Evolutionary conservation across 371 early-diverging fungal genomes (phyloP), one percentile per base, ranked within the genome.

Genomic region (Thermomucor indicae-seudaticae): DNA sequence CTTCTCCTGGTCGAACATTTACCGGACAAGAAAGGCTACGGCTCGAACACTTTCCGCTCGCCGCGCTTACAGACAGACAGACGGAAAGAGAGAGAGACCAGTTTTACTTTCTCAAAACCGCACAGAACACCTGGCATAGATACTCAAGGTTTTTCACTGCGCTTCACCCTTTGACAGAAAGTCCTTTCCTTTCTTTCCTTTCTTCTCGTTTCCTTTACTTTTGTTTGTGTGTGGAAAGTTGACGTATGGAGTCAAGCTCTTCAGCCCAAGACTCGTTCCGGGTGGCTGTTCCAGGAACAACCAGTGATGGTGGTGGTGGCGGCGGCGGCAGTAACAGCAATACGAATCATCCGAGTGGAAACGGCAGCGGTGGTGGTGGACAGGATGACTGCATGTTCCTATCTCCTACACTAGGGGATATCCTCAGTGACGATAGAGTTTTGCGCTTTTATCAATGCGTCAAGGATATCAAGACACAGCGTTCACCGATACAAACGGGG

Each of bases 371-470:
- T 20, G 29, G 38, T 17, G 29, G 19, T 22, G 38, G 2, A 24
- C 62, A 57, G 42, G 65, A 64, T 19, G 75, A 75, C 11, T 71
- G 72, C 37, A 58, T 61, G 23, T 49, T 69, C 48, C 46, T 75
- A 8, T 64, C 72, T 1, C 75, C 75, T 8, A 69, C 70, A 7
- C 48, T 75, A 23, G 70, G 67, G 1, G 75, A 75, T 47, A 71
- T 75, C 28, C 57, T 75, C 17, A 69, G 67, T 37, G 72, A 75
- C 40, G 72, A 71, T 47, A 65, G 70, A 7, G 68, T 75, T 8
- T 34, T 75, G 7, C 51, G 72, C 6, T 75, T 75, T 32, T 75
- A 75, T 46, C 75, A 75, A 45, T 69, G 72, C 44, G 75, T 75
- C 16, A 75, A 75, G 44, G 75, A 75, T 45, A 75, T 75, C 50